Evolutionary conservation across 805 yeast species (phyloP), one percentile per base, ranked within the genome.

Genomic region (Saturnispora quitensis): DNA sequence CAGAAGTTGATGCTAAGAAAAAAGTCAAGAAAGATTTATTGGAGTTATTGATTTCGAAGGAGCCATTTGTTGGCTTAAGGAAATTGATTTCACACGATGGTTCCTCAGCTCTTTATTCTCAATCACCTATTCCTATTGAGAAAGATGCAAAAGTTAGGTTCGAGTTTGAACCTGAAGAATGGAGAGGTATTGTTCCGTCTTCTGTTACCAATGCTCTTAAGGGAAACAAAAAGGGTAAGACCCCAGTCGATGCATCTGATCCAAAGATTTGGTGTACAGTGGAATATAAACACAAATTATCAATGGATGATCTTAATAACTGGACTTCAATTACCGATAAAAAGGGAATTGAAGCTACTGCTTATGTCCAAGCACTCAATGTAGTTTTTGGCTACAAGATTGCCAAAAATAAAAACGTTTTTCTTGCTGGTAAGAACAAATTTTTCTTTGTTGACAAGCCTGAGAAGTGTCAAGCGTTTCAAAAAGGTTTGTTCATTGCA

Each of bases 401-500:
- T 43, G 47, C 62, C 1, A 56, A 57, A 31, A 35, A 55, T 42
- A 47, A 52, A 25, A 58, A 61, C 43, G 56, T 62, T 20, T 56
- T 60, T 18, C 38, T 54, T 45, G 55, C 61, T 28, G 66, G 66
- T 44, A 52, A 48, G 28, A 58, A 54, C 44, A 61, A 51, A 28
- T 62, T 58, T 20, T 62, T 62, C 40, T 55, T 62, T 25, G 53
- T 57, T 50, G 61, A 59, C 22, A 45, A 54, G 13, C 64, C 65
- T 4, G 58, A 57, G n/a, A 51, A 53, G 25, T 60, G 60, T 20
- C 61, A 56, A 36, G 45, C 60, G 7, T 57, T 64, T 38, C 62
- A 56, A 50, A 58, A 54, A 35, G 68, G 68, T 24, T 50, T 65
- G 17, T 60, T 52, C 20, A 60, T 66, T 28, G 63, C 63, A 31